Percentiles rank a stretch among this genome's conserved stretches.
phyloP scores from a whole-genome alignment of 768 basidiomycete genomes.

The Rhodotorula taiwanensis region DNA sequence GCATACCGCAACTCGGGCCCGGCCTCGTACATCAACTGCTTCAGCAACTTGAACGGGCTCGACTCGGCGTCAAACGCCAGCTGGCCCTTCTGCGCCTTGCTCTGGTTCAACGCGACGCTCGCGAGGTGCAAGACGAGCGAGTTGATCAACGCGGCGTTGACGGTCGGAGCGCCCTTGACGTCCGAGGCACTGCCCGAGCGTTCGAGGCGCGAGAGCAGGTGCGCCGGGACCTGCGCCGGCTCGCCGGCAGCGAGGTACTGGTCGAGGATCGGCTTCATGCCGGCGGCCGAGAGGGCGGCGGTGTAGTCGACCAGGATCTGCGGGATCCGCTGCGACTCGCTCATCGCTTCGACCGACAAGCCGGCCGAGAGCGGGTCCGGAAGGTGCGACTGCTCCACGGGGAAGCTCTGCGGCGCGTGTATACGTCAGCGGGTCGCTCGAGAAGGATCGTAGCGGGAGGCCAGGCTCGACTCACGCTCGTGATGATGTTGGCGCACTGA shows the following conservation, averaged over 20 bases:
- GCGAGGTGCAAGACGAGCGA: constrained; percentile 93
- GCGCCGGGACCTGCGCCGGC: constrained; percentile 49
- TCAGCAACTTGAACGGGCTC: constrained; percentile 74
- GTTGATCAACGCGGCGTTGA: constrained; percentile 81
- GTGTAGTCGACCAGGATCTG: constrained; percentile 86
- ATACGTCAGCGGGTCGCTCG: neutral
- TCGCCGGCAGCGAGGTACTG: constrained; percentile 61
- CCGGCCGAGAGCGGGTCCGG: constrained; percentile 61
- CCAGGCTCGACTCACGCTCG: neutral
- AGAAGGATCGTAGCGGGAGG: neutral
- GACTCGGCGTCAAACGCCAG: constrained; percentile 73
- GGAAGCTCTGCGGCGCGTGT: constrained; percentile 53
- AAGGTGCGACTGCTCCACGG: constrained; percentile 52
- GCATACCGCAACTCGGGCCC: constrained; percentile 69
- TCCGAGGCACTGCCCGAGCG: constrained; percentile 43
- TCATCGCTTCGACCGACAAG: constrained; percentile 52
- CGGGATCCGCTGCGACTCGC: constrained; percentile 89
- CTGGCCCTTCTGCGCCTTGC: constrained; percentile 74
- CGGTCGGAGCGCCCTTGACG: constrained; percentile 46
- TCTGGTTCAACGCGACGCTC: constrained; percentile 82
- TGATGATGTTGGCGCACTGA: constrained; percentile 88
- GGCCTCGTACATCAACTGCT: constrained; percentile 71
- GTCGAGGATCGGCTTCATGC: constrained; percentile 72
- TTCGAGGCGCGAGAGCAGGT: constrained; percentile 67
- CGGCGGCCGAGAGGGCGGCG: constrained; percentile 64